Percentiles rank a stretch among this genome's conserved stretches.
These are phyloP conservation scores for Ceratocystis lukuohia DNA, from an alignment of 2,329 filamentous ascomycete genomes.

Conservation along the genomic window DNA sequence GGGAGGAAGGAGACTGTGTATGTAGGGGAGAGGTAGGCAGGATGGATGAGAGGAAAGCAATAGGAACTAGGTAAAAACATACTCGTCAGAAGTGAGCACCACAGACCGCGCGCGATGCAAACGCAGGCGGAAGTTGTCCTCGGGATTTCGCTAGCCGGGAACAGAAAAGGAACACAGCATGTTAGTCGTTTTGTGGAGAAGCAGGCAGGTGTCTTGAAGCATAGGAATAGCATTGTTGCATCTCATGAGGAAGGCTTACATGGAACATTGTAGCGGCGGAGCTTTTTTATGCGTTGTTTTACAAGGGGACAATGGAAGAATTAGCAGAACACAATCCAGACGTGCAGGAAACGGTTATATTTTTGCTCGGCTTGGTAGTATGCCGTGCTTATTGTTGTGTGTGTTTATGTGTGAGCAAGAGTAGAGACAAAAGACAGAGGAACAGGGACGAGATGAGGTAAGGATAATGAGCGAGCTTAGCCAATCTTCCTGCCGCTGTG, in stretches of 20 bases:
- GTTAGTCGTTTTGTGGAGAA: neutral
- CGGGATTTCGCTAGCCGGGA: slow-evolving; percentile 43
- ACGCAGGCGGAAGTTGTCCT: slow-evolving; percentile 64
- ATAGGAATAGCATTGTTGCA: slow-evolving; percentile 15
- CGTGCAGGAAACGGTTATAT: neutral
- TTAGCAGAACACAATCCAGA: neutral
- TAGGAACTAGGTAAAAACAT: slow-evolving; percentile 24
- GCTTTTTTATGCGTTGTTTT: neutral
- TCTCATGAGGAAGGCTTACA: slow-evolving; percentile 17
- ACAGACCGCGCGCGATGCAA: slow-evolving; percentile 75
- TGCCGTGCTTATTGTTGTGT: too few relatives aligned
- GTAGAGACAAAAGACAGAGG: too few relatives aligned
- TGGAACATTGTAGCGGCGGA: slow-evolving; percentile 14
- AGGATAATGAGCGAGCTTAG: too few relatives aligned
- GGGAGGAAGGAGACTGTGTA: neutral
- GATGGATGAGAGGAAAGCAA: neutral
- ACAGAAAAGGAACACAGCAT: neutral
- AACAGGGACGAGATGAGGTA: too few relatives aligned
- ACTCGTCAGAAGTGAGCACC: slow-evolving; percentile 66
- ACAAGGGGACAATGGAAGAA: neutral
- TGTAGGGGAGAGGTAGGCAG: neutral
- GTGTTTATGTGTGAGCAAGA: too few relatives aligned
- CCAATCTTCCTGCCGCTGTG: too few relatives aligned
- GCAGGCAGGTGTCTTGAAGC: neutral
- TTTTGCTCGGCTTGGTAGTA: too few relatives aligned